Evolutionary conservation across 202 grass and related monocot genomes (phyloP), one percentile per base, ranked within the genome.

Genomic region (Tripidium arundinaceum): DNA sequence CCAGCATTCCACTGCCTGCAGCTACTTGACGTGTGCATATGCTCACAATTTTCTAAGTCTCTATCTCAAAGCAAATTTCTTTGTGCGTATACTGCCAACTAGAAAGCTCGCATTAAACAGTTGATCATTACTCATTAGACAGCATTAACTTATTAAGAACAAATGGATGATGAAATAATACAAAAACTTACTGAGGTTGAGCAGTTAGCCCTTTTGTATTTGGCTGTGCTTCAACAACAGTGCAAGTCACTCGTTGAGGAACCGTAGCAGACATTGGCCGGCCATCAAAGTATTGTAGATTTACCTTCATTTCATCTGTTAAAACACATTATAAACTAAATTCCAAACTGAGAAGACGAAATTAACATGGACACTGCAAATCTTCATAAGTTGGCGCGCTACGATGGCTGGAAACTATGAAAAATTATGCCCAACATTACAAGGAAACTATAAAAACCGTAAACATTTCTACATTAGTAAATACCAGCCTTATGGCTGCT

Each of bases 281-380:
- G 4, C 83, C 92, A 82, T 98, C 95, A 80, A 87, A 98, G 82
- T 89, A 94, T 7, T 98, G 95, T 77, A 98, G 41, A 66, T 40
- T 86, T 16, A 98, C 92, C 37, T 75, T 82, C 95, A 98, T 94
- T 78, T 94, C 92, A 80, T 98, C 95, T 98, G 87, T 86, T 81
- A 50, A 71, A 71, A 43, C 2, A 10, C 21, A 31, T 62, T 28
- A 65, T 33, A 75, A 42, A 62, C 15, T 18, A 37, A 40, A 63
- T 79, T 79, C 11, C 64, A 74, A 87, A 77, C 39, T 54, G 37
- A 58, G 57, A 25, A 84, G 29, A 11, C 0, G 15, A 83, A 72
- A 55, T 62, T 21, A 77, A 72, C 24, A n/a, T 38, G 47, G 65
- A 63, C 67, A 62, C 13, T 27, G 62, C 68, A 69, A 67, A 46